These are phyloP conservation scores for Solanum gracilifrons DNA, from an alignment of 257 asterid genomes.

Conservation along the genomic window DNA sequence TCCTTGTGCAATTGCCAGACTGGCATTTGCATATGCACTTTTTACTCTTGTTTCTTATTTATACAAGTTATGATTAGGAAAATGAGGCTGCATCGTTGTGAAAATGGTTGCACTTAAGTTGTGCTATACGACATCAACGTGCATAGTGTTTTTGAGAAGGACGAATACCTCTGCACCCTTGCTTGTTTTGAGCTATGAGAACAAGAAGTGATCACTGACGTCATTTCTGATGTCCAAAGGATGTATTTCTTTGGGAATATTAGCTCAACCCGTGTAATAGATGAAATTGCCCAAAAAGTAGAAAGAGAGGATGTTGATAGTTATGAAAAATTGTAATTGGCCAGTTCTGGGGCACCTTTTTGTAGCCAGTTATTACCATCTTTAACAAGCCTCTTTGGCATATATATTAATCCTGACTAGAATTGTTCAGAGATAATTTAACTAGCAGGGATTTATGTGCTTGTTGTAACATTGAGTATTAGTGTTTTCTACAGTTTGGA, in stretches of 20 bases:
- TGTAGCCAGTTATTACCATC: neutral
- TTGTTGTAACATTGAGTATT: neutral
- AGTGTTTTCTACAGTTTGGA: neutral
- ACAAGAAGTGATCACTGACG: neutral
- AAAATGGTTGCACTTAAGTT: neutral
- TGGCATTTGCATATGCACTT: neutral
- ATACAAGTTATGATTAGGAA: neutral
- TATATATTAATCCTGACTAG: neutral
- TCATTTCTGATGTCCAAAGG: neutral
- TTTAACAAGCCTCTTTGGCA: neutral
- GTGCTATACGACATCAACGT: neutral
- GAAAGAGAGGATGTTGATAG: neutral
- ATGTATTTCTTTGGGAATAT: neutral
- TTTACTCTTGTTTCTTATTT: neutral
- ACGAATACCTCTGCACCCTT: neutral
- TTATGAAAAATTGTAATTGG: neutral
- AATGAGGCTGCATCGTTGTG: neutral
- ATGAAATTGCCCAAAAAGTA: neutral
- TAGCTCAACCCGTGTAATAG: neutral
- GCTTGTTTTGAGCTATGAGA: neutral
- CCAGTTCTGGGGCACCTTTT: neutral
- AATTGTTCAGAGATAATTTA: neutral
- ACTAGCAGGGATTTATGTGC: neutral
- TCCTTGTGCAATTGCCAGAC: neutral
- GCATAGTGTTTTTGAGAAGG: neutral